A percentile compares a stretch with the other conserved stretches of the same genome.
Conservation (phyloP, 2,329 filamentous ascomycete genomes). For the Xylariaceae sp. region DNA sequence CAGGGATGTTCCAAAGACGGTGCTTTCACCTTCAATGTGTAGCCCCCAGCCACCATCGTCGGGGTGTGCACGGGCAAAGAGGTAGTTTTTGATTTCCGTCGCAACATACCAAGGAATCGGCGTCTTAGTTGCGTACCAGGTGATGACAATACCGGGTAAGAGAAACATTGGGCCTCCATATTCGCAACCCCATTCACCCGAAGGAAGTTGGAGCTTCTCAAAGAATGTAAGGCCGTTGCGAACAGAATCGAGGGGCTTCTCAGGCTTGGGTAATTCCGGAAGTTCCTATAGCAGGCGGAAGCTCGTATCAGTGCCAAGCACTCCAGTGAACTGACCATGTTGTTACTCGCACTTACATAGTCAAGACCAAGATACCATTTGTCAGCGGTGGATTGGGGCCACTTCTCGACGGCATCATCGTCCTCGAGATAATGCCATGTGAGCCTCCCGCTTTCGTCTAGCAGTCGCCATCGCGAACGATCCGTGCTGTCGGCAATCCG, state of each 20-base stretch:
- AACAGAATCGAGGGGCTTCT: constrained; percentile 70
- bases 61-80: constrained; percentile 77
- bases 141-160: constrained; percentile 75
- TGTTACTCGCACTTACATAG: constrained; percentile 49
- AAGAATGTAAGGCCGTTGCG: constrained; percentile 84
- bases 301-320: constrained; percentile 7
- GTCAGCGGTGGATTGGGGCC: constrained; percentile 86
- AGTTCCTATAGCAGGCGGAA: constrained; percentile 52
- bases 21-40: constrained; percentile 90
- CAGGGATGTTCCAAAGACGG: constrained; percentile 82
- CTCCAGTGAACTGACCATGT: background rate
- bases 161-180: constrained; percentile 98
- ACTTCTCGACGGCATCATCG: constrained; percentile 61
- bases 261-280: constrained; percentile 64
- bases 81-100: constrained; percentile 87
- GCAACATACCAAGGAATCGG: constrained; percentile 74
- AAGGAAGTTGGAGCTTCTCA: constrained; percentile 78
- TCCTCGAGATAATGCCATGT: constrained; percentile 92
- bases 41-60: constrained; percentile 96
- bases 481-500: constrained; percentile 63
- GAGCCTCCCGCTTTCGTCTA: constrained; percentile 76
- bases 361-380: constrained; percentile 81
- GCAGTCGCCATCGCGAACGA: constrained; percentile 74
- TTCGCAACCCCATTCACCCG: constrained; percentile 94
- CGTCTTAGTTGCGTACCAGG: constrained; percentile 85